phyloP scores from a whole-genome alignment of 2,329 filamentous ascomycete genomes.

The Karstenula rhodostoma region DNA sequence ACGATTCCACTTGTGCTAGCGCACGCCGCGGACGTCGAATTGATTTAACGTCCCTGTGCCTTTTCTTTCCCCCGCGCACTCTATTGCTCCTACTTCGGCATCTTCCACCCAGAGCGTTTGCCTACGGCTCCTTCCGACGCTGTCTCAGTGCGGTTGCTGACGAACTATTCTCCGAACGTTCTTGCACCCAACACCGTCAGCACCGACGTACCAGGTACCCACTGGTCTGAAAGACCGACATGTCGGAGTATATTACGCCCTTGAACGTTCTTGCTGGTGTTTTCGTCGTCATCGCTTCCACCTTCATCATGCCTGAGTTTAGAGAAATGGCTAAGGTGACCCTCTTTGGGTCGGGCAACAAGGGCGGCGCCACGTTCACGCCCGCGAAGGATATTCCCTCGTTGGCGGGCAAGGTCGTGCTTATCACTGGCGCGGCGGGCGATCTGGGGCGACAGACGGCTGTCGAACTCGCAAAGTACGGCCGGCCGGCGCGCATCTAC shows the following conservation, averaged over 20 bases:
- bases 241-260: slow-evolving; percentile 6
- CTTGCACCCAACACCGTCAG: background rate
- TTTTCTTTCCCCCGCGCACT: background rate
- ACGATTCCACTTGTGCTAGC: background rate
- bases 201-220: no score
- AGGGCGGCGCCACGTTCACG: slow-evolving; percentile 12
- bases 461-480: slow-evolving; percentile 18
- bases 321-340: slow-evolving; percentile 23
- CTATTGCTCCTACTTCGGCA: slow-evolving; percentile 4
- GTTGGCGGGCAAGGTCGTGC: slow-evolving; percentile 20
- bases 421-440: slow-evolving; percentile 19
- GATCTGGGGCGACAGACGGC: slow-evolving; percentile 17
- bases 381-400: slow-evolving; percentile 16
- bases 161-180: background rate
- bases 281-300: slow-evolving; percentile 12
- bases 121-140: slow-evolving; percentile 2
- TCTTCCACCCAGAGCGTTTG: background rate
- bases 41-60: background rate
- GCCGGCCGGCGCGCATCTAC: slow-evolving; percentile 18
- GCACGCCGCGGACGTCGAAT: background rate
- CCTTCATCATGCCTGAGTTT: slow-evolving; percentile 16
- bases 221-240: background rate
- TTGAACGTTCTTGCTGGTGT: slow-evolving; percentile 5
- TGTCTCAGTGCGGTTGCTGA: background rate
- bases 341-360: slow-evolving; percentile 21